Evolutionary conservation across 1,284 basidiomycete genomes (phyloP).

Genomic region (Pseudozyma pruni): DNA sequence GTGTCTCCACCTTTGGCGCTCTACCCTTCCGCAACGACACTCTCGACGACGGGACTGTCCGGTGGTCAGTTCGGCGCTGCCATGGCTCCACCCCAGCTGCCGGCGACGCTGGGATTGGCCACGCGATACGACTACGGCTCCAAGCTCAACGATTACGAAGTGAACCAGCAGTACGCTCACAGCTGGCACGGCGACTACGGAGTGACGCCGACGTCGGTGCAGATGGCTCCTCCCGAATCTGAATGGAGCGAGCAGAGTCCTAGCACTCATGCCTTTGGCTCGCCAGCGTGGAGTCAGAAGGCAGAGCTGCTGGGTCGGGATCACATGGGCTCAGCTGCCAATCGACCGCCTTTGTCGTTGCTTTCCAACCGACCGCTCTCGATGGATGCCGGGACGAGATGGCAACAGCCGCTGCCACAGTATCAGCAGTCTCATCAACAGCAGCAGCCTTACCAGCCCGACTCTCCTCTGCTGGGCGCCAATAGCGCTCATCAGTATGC

Average conservation of each 20-base stretch:
- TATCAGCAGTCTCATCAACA: conserved; percentile 7
- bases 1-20: conserved; percentile 28
- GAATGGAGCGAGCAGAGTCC: conserved; percentile 45
- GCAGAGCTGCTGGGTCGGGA: conserved; percentile 29
- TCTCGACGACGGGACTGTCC: conserved; percentile 6
- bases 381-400: conserved; percentile 16
- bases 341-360: conserved; percentile 15
- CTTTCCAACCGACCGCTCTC: conserved; percentile 19
- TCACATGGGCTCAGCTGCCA: conserved; percentile 1
- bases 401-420: conserved; percentile 9
- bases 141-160: conserved; percentile 10
- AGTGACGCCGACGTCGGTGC: conserved; percentile 3
- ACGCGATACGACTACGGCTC: too few relatives aligned
- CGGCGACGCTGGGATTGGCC: not conserved
- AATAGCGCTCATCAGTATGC: conserved; percentile 1
- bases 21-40: conserved; percentile 4
- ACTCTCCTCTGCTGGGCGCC: conserved; percentile 9
- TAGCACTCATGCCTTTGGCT: conserved; percentile 25
- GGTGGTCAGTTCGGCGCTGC: conserved; percentile 4
- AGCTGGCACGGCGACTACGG: conserved; percentile 22
- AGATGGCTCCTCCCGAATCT: conserved; percentile 19
- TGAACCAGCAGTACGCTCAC: conserved; percentile 20
- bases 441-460: conserved; percentile 7
- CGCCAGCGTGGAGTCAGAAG: conserved; percentile 39
- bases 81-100: conserved; percentile 10